phyloP scores from a whole-genome alignment of 768 basidiomycete genomes.

The Pilatotrama ljubarskyi region DNA sequence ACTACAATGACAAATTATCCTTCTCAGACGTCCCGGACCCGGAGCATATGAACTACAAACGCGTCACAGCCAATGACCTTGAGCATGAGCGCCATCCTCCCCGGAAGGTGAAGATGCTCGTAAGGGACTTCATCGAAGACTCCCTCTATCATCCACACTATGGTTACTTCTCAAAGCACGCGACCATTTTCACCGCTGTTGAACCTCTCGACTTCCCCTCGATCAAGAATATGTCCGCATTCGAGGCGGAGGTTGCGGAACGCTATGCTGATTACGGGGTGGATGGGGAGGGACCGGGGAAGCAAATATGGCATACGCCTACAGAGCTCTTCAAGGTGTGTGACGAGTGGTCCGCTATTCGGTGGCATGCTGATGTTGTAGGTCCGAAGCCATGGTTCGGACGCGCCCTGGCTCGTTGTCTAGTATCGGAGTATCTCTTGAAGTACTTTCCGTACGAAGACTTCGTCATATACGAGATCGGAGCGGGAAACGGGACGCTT shows the following conservation, averaged over 20 bases:
- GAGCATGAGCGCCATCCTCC: conserved; percentile 62
- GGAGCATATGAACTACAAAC: conserved; percentile 49
- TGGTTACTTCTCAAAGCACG: conserved; percentile 95
- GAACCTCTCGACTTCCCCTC: conserved; percentile 67
- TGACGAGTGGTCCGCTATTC: background rate
- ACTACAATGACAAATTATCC: conserved; percentile 68
- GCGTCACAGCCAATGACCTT: conserved; percentile 73
- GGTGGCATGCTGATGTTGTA: conserved; percentile 7
- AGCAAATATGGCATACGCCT: conserved; percentile 98
- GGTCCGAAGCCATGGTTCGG: conserved; percentile 86
- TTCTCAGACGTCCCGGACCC: conserved; percentile 49
- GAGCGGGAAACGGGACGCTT: conserved; percentile 96
- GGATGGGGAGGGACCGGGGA: conserved; percentile 68
- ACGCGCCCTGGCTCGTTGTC: conserved; percentile 83
- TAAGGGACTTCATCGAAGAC: conserved; percentile 96
- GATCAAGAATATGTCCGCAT: conserved; percentile 69
- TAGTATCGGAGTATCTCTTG: conserved; percentile 89
- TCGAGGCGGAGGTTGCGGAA: conserved; percentile 77
- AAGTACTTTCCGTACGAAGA: conserved; percentile 97
- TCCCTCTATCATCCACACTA: conserved; percentile 96
- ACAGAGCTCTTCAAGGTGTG: conserved; percentile 95
- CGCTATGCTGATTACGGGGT: conserved; percentile 74
- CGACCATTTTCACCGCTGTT: conserved; percentile 78
- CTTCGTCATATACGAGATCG: conserved; percentile 94
- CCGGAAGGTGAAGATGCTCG: conserved; percentile 85